These are phyloP conservation scores for Hypoxylon intermedium DNA, from an alignment of 495 filamentous ascomycete genomes.

Conservation along the genomic window DNA sequence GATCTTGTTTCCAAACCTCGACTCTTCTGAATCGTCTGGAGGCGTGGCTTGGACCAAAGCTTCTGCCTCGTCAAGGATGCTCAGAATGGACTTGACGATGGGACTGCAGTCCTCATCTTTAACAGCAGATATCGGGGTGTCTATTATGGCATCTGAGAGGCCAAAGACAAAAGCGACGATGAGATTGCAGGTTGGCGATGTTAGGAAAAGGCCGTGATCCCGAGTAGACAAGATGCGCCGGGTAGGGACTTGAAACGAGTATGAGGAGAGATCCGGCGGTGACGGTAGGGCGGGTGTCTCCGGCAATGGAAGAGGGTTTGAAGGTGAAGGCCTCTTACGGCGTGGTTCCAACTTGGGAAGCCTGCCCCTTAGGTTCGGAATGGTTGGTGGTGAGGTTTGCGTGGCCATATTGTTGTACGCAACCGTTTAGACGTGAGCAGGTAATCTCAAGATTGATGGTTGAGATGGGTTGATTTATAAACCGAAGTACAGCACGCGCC, in stretches of 20 bases:
- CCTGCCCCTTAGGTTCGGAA: slow-evolving; percentile 66
- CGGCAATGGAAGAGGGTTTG: slow-evolving; percentile 70
- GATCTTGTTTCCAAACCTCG: slow-evolving; percentile 90
- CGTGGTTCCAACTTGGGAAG: slow-evolving; percentile 75
- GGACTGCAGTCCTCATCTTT: slow-evolving; percentile 61
- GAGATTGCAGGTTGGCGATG: slow-evolving; percentile 78
- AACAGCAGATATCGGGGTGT: slow-evolving; percentile 73
- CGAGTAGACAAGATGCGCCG: slow-evolving; percentile 78
- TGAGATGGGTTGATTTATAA: slow-evolving; percentile 22
- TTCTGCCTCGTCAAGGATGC: slow-evolving; percentile 72
- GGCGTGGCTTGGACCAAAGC: slow-evolving; percentile 69
- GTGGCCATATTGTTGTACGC: slow-evolving; percentile 41
- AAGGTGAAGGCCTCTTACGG: slow-evolving; percentile 57
- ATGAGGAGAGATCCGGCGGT: slow-evolving; percentile 67
- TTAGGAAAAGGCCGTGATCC: slow-evolving; percentile 83
- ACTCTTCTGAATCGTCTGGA: slow-evolving; percentile 82
- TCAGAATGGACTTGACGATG: slow-evolving; percentile 67
- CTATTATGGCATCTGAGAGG: slow-evolving; percentile 81
- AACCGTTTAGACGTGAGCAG: no score
- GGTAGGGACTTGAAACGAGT: slow-evolving; percentile 69
- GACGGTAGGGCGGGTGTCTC: slow-evolving; percentile 74
- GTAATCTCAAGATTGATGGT: neutral
- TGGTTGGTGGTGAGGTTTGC: slow-evolving; percentile 44
- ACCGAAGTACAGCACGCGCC: slow-evolving; percentile 1
- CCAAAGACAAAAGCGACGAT: slow-evolving; percentile 84